Percentiles rank a stretch among this genome's conserved stretches.
Evolutionary conservation across 2,329 filamentous ascomycete species (phyloP).

Genomic region (Penicillium sp.): DNA sequence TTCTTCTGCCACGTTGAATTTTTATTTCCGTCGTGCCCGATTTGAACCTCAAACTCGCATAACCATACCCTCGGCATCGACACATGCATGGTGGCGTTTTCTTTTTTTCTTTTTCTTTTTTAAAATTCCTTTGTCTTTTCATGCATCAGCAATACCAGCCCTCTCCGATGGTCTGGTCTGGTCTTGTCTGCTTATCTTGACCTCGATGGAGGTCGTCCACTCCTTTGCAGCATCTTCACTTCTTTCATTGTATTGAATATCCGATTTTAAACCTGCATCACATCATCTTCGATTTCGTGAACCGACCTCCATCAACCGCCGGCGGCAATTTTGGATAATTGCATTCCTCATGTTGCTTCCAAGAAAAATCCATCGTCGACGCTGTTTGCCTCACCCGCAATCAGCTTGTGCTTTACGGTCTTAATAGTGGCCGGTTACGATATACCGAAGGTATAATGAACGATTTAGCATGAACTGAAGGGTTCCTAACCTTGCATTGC

Average conservation of each 20-base stretch:
- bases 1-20: conserved; percentile 7
- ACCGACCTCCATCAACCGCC: conserved; percentile 3
- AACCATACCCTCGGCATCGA: conserved; percentile 22
- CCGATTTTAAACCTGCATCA: conserved; percentile 14
- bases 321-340: conserved; percentile 10
- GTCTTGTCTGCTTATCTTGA: conserved; percentile 8
- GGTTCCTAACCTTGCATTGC: conserved; percentile 10
- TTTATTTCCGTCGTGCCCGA: conserved; percentile 14
- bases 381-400: neutral
- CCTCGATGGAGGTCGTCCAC: conserved; percentile 17
- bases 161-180: neutral
- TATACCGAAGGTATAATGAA: conserved; percentile 6
- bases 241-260: conserved; percentile 22
- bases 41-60: conserved; percentile 14
- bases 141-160: conserved; percentile 18
- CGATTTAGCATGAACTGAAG: conserved; percentile 1
- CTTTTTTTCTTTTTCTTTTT: neutral
- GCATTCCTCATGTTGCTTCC: neutral
- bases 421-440: conserved; percentile 4
- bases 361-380: neutral
- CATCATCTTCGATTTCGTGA: conserved; percentile 4
- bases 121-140: conserved; percentile 1
- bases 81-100: conserved; percentile 27
- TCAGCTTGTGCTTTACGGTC: neutral
- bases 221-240: conserved; percentile 15